A percentile compares a stretch with the other conserved stretches of the same genome.
Conservation (phyloP, 164 flowering plant genomes). For the Cinnamomum chago region DNA sequence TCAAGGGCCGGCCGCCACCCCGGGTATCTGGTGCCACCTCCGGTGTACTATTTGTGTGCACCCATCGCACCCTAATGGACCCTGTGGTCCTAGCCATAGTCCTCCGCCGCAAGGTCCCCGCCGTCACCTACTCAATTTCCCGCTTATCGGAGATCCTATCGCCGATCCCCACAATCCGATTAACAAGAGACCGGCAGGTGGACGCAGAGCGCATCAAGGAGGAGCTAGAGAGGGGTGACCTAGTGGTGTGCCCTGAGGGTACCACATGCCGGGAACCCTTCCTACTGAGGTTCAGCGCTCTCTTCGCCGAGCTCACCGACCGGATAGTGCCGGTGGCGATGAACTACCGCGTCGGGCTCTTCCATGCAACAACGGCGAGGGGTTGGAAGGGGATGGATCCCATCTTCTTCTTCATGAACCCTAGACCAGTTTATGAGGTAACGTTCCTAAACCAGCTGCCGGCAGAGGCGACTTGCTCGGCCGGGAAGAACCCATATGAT, state of each 20-base stretch:
- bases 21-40: conserved; percentile 31
- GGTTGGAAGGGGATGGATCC: conserved; percentile 94
- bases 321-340: conserved; percentile 92
- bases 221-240: conserved; percentile 59
- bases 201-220: conserved; percentile 68
- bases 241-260: conserved; percentile 92
- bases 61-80: conserved; percentile 93
- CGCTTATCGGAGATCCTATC: conserved; percentile 80
- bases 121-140: conserved; percentile 91
- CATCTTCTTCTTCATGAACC: conserved; percentile 94
- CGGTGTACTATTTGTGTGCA: conserved; percentile 92
- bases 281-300: conserved; percentile 76
- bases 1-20: conserved; percentile 78
- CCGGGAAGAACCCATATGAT: conserved; percentile 83
- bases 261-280: conserved; percentile 97
- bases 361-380: conserved; percentile 93
- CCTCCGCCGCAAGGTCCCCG: conserved; percentile 65
- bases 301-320: conserved; percentile 88
- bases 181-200: conserved; percentile 64
- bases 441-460: conserved; percentile 90
- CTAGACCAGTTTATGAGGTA: conserved; percentile 82
- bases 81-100: conserved; percentile 80
- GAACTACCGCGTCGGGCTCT: conserved; percentile 86
- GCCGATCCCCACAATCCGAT: conserved; percentile 83
- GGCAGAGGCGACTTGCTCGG: conserved; percentile 74